Conservation (phyloP, 2,329 filamentous ascomycete genomes). For the Sclerotinia sclerotiorum region DNA sequence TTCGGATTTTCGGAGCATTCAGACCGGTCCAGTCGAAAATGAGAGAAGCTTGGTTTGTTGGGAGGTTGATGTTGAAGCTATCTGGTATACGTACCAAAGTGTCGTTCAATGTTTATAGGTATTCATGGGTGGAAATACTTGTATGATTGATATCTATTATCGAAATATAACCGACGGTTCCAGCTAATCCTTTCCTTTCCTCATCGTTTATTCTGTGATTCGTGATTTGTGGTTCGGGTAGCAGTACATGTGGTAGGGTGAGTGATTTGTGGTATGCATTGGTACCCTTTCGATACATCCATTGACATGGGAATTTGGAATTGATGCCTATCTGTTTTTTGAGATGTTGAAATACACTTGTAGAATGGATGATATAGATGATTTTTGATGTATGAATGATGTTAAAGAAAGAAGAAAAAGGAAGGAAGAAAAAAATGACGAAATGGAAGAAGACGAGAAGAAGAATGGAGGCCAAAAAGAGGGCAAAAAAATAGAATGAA, state of each 20-base stretch:
- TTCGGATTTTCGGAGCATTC: neutral
- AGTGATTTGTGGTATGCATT: neutral
- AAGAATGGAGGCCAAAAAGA: neutral
- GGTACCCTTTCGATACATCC: neutral
- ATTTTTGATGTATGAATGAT: neutral
- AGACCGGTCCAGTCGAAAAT: neutral
- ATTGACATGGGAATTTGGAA: neutral
- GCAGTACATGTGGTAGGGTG: slow-evolving; percentile 9
- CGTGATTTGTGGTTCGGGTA: neutral
- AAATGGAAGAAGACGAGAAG: neutral
- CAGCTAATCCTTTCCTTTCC: neutral
- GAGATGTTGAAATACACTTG: neutral
- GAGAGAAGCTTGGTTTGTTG: neutral
- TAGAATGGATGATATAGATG: neutral
- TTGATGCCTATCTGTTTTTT: too few species aligned
- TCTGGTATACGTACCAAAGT: neutral
- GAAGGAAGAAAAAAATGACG: neutral
- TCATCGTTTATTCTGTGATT: neutral
- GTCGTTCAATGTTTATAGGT: neutral
- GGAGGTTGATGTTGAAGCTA: too few species aligned
- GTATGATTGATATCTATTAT: neutral
- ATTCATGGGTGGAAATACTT: neutral
- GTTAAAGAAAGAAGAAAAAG: neutral
- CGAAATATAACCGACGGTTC: neutral
- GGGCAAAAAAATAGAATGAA: neutral